Evolutionary conservation across 768 basidiomycete genomes (phyloP).

Genomic region (Leucosporidium scottii): DNA sequence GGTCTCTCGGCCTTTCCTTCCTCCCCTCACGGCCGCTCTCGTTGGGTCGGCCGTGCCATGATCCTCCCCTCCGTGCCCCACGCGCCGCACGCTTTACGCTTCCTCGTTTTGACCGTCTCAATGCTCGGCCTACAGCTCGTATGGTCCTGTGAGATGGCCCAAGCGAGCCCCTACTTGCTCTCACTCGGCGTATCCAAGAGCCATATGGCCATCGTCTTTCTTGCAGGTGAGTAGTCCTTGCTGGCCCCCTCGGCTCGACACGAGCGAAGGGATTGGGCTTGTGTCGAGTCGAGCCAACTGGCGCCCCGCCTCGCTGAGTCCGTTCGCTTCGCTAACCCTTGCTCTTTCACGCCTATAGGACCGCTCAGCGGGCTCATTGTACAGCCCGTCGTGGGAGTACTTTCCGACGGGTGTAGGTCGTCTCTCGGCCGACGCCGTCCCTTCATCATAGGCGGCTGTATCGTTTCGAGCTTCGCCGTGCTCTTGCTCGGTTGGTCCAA

Average conservation of each 20-base stretch:
- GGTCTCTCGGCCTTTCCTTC: background rate
- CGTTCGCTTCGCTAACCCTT: background rate
- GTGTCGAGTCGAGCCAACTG: no score
- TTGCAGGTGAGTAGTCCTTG: constrained; percentile 59
- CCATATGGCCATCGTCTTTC: constrained; percentile 79
- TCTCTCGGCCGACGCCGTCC: constrained; percentile 77
- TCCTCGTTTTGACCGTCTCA: background rate
- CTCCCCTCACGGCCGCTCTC: background rate
- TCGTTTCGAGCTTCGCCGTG: constrained; percentile 63
- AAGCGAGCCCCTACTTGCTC: constrained; percentile 70
- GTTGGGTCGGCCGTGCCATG: constrained; percentile 19
- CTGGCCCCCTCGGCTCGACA: no score
- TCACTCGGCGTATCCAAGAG: constrained; percentile 82
- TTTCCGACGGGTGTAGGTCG: constrained; percentile 78
- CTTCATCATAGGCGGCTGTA: constrained; percentile 67
- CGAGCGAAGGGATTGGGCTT: no score
- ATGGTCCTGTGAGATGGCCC: constrained; percentile 93
- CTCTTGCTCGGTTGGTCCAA: constrained; percentile 76
- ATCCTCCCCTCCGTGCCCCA: constrained; percentile 29
- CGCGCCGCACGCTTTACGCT: constrained; percentile 55
- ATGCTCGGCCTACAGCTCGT: constrained; percentile 51
- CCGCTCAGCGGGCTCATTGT: constrained; percentile 83
- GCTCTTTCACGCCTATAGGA: background rate
- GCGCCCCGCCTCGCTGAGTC: no score
- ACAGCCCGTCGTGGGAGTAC: constrained; percentile 65